Evolutionary conservation across 805 yeast genomes (phyloP).

Genomic region (Wickerhamiella qilinensis): DNA sequence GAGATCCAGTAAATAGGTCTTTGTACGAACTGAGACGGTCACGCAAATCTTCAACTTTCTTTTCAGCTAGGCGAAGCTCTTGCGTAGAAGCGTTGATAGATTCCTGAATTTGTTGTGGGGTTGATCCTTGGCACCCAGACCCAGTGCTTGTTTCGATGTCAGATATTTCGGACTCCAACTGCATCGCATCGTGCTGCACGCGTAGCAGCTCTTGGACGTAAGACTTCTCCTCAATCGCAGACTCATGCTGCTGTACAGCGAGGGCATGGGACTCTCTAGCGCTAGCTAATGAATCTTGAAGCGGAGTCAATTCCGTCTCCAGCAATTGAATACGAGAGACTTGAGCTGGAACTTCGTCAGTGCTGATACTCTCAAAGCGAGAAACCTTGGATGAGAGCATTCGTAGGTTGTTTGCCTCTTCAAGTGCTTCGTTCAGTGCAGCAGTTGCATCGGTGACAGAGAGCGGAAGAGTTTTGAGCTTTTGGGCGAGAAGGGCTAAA

Average conservation of each 20-base stretch:
- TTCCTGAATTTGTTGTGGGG: slow-evolving; percentile 7
- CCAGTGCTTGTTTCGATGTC: background rate
- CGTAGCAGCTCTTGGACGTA: background rate
- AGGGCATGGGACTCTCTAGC: background rate
- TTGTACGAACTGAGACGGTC: background rate
- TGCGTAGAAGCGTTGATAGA: slow-evolving; percentile 6
- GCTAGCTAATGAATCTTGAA: background rate
- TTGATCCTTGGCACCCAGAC: background rate
- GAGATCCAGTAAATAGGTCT: background rate
- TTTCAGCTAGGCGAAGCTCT: slow-evolving; percentile 5
- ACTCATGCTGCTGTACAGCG: background rate
- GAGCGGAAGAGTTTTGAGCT: slow-evolving; percentile 21
- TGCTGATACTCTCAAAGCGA: background rate
- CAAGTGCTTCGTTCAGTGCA: slow-evolving; percentile 14
- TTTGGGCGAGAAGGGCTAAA: slow-evolving; percentile 15
- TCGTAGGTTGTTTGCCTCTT: slow-evolving; percentile 7
- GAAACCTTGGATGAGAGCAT: slow-evolving; percentile 3
- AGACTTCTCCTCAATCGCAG: background rate
- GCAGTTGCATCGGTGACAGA: slow-evolving; percentile 23
- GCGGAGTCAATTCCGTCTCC: slow-evolving; percentile 1
- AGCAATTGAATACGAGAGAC: background rate
- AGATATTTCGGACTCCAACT: background rate
- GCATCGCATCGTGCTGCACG: background rate
- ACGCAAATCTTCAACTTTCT: background rate
- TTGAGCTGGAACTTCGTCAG: background rate